phyloP scores from a whole-genome alignment of 495 filamentous ascomycete species.

The Podospora tetraspora region DNA sequence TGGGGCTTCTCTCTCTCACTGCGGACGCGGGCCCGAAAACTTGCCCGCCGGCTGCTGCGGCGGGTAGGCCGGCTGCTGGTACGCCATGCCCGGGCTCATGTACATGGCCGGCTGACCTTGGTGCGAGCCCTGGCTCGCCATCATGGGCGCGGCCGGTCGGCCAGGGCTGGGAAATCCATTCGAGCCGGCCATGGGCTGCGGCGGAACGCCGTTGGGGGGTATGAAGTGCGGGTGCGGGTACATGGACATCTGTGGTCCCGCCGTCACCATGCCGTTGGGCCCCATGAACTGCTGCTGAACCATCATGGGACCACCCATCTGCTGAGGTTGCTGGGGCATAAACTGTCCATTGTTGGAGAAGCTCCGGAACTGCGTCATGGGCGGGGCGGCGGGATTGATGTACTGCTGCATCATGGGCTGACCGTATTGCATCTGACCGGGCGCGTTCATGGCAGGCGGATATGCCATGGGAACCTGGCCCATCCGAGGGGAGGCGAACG shows the following conservation, averaged over 20 bases:
- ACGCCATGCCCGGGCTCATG: constrained; percentile 62
- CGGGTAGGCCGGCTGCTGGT: constrained; percentile 61
- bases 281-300: constrained; percentile 63
- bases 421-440: constrained; percentile 63
- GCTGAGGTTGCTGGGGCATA: constrained; percentile 55
- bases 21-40: constrained; percentile 40
- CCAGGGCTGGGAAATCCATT: constrained; percentile 83
- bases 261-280: constrained; percentile 53
- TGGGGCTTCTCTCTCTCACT: constrained; percentile 16
- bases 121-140: constrained; percentile 63
- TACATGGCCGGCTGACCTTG: constrained; percentile 63
- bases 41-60: constrained; percentile 63
- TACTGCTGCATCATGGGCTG: constrained; percentile 68
- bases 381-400: constrained; percentile 59
- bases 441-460: constrained; percentile 61
- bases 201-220: constrained; percentile 55
- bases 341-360: constrained; percentile 59
- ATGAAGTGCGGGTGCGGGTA: constrained; percentile 62
- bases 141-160: constrained; percentile 75
- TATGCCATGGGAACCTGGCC: constrained; percentile 64
- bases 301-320: constrained; percentile 73
- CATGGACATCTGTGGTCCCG: constrained; percentile 65
- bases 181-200: constrained; percentile 53
- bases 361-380: constrained; percentile 48
- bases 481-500: constrained; percentile 72